These are phyloP conservation scores for Neolentinus lepideus DNA, from an alignment of 1,284 basidiomycete genomes.

Conservation along the genomic window DNA sequence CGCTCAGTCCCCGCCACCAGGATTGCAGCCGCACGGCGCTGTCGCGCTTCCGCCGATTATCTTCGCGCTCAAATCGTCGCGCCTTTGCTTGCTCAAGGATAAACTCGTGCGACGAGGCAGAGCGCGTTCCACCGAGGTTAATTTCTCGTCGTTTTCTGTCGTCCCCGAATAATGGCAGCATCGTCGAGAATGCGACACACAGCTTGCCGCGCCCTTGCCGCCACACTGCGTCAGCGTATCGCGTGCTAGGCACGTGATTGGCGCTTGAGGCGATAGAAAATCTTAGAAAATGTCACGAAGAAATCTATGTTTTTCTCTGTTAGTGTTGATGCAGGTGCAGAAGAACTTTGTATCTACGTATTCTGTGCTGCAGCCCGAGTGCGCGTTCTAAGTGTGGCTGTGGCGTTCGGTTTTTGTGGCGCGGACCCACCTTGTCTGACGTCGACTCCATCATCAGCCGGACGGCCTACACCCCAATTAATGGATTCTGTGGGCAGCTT, in stretches of 20 bases:
- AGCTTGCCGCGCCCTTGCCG: no score
- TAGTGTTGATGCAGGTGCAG: no score
- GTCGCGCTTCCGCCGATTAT: constrained; percentile 45
- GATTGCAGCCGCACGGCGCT: constrained; percentile 56
- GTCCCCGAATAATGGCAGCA: constrained; percentile 35
- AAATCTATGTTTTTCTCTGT: no score
- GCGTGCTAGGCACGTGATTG: no score
- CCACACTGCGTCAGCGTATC: no score
- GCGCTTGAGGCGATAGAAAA: no score
- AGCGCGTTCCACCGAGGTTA: constrained; percentile 65
- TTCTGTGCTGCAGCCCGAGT: no score
- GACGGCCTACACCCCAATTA: neutral
- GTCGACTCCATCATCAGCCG: neutral
- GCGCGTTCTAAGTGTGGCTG: no score
- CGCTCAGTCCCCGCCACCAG: constrained; percentile 53
- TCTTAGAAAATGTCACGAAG: no score
- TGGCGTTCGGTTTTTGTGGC: neutral
- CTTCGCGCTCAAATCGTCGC: constrained; percentile 49
- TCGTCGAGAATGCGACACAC: neutral
- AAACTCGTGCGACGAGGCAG: constrained; percentile 41
- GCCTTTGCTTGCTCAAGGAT: constrained; percentile 57
- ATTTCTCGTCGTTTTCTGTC: constrained; percentile 47
- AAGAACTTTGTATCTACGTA: no score
- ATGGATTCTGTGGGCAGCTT: no score
- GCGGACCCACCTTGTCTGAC: neutral